Evolutionary conservation across 768 basidiomycete species (phyloP).

Genomic region (Russula sp.): DNA sequence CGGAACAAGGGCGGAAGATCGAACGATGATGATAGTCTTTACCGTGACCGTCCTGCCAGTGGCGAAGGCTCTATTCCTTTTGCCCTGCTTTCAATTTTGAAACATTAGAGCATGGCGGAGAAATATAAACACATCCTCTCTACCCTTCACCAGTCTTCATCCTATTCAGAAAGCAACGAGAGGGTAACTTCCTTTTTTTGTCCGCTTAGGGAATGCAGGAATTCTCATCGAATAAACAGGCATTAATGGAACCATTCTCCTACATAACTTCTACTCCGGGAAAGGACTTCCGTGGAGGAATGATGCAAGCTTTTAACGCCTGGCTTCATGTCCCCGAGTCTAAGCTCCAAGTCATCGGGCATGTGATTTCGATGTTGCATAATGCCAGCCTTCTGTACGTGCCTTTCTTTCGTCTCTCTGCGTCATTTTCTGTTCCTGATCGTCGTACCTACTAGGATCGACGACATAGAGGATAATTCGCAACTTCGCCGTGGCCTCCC

Average conservation of each 20-base stretch:
- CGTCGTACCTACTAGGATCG: conserved; percentile 49
- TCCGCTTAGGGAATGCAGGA: background rate
- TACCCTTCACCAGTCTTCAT: conserved; percentile 1
- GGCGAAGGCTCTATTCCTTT: background rate
- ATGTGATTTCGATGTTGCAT: conserved; percentile 90
- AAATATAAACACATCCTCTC: conserved; percentile 20
- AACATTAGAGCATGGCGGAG: conserved; percentile 10
- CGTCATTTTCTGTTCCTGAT: background rate
- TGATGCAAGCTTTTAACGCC: conserved; percentile 88
- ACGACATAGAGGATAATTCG: conserved; percentile 91
- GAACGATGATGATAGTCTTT: no score
- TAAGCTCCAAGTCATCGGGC: conserved; percentile 66
- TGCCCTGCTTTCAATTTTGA: background rate
- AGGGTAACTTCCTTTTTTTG: background rate
- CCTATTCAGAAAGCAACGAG: conserved; percentile 14
- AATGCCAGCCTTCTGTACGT: conserved; percentile 85
- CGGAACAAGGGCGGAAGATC: no score
- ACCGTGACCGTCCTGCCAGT: no score
- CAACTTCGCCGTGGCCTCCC: conserved; percentile 83
- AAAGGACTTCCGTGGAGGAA: conserved; percentile 82
- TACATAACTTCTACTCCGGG: conserved; percentile 83
- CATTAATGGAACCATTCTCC: conserved; percentile 78
- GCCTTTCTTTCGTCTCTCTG: background rate
- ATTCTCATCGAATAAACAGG: conserved; percentile 28
- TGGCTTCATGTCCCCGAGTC: conserved; percentile 82